Conservation (phyloP, 2,329 filamentous ascomycete species). For the Trichophyton simii region DNA sequence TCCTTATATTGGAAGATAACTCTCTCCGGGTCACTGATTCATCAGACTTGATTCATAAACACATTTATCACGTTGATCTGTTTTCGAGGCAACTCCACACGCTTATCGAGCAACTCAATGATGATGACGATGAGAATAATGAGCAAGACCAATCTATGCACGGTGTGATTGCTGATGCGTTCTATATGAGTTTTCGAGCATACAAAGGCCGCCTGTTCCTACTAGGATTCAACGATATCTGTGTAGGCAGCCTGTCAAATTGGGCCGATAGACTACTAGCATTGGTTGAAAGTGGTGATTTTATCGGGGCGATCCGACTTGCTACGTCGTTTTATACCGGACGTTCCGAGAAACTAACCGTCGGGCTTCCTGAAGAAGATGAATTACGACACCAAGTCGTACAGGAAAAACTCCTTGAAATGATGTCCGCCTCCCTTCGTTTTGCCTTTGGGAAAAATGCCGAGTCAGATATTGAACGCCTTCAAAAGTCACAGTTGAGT, state of each 20-base stretch:
- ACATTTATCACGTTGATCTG: conserved; percentile 81
- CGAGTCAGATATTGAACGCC: conserved; percentile 36
- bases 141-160: conserved; percentile 65
- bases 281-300: conserved; percentile 93
- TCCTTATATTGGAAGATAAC: conserved; percentile 84
- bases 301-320: conserved; percentile 77
- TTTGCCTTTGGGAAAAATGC: conserved; percentile 64
- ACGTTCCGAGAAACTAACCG: conserved; percentile 82
- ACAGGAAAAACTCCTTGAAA: conserved; percentile 76
- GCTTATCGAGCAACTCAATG: conserved; percentile 77
- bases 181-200: conserved; percentile 91
- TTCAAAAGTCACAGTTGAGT: conserved; percentile 51
- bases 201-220: conserved; percentile 92
- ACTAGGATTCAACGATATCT: conserved; percentile 84
- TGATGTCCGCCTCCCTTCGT: conserved; percentile 81
- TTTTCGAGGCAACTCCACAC: conserved; percentile 78
- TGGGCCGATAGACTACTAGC: conserved; percentile 92
- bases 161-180: conserved; percentile 90
- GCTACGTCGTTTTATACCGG: conserved; percentile 88
- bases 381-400: conserved; percentile 65
- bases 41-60: conserved; percentile 80
- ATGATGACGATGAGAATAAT: conserved; percentile 53
- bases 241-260: conserved; percentile 83
- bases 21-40: conserved; percentile 85
- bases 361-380: conserved; percentile 81